phyloP scores from a whole-genome alignment of 306 rosid genomes.

The Macrotyloma uniflorum region DNA sequence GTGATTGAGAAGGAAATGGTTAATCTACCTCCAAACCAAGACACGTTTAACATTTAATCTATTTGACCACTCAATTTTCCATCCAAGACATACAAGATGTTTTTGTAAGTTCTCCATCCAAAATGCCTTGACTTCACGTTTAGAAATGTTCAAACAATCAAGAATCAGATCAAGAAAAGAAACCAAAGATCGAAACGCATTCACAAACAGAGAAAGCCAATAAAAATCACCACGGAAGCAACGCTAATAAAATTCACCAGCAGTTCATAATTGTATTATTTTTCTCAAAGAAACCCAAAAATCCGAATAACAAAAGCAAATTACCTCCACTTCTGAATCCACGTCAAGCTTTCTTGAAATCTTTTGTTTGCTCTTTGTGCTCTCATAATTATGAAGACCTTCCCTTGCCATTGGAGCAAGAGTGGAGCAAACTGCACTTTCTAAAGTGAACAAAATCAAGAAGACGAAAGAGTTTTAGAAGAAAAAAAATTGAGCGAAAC shows the following conservation, averaged over 20 bases:
- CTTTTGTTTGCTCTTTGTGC: neutral
- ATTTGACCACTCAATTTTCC: conserved; percentile 7
- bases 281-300: neutral
- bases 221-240: neutral
- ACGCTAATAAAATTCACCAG: too few species aligned
- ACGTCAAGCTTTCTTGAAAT: neutral
- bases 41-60: conserved; percentile 8
- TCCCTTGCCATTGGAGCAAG: neutral
- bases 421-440: neutral
- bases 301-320: neutral
- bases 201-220: neutral
- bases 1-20: conserved; percentile 22
- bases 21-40: conserved; percentile 71
- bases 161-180: too few species aligned
- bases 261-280: neutral
- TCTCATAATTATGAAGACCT: neutral
- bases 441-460: neutral
- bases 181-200: neutral
- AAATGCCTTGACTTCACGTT: neutral
- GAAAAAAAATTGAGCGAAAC: too few species aligned
- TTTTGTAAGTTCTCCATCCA: neutral
- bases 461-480: too few species aligned
- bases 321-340: neutral
- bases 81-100: too few species aligned
- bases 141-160: too few species aligned